A percentile compares a stretch with the other conserved stretches of the same genome.
Evolutionary conservation across 805 yeast species (phyloP).

Genomic region (Kodamaea laetipori): DNA sequence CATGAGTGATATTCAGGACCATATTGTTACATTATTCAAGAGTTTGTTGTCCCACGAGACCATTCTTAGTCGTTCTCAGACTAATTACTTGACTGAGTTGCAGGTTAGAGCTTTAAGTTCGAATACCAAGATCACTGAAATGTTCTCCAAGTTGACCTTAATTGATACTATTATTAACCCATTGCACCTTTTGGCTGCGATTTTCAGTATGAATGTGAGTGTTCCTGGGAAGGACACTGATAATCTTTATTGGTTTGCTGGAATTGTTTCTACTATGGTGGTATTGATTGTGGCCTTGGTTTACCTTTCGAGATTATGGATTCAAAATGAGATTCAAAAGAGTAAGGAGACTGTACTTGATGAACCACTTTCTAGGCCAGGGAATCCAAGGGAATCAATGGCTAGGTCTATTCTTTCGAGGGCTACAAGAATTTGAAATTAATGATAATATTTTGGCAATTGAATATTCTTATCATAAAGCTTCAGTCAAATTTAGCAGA

Average conservation of each 20-base stretch:
- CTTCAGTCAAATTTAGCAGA: too few species aligned
- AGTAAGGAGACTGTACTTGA: constrained; percentile 1
- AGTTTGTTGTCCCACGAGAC: constrained; percentile 87
- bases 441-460: not conserved
- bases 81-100: constrained; percentile 89
- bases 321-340: constrained; percentile 15
- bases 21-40: constrained; percentile 93
- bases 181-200: constrained; percentile 83
- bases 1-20: constrained; percentile 95
- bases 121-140: constrained; percentile 80
- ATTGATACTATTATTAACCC: constrained; percentile 91
- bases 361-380: not conserved
- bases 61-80: constrained; percentile 87
- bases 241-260: constrained; percentile 47
- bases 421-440: not conserved
- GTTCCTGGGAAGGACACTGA: constrained; percentile 66
- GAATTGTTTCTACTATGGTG: constrained; percentile 38
- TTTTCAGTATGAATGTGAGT: constrained; percentile 93
- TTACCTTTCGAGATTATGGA: constrained; percentile 24
- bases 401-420: not conserved
- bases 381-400: not conserved
- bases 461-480: too few species aligned
- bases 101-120: constrained; percentile 91
- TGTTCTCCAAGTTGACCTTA: constrained; percentile 85
- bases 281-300: constrained; percentile 28